Evolutionary conservation across 768 basidiomycete species (phyloP), one percentile per base, ranked within the genome.

Genomic region (Tylopilus subfusipes): DNA sequence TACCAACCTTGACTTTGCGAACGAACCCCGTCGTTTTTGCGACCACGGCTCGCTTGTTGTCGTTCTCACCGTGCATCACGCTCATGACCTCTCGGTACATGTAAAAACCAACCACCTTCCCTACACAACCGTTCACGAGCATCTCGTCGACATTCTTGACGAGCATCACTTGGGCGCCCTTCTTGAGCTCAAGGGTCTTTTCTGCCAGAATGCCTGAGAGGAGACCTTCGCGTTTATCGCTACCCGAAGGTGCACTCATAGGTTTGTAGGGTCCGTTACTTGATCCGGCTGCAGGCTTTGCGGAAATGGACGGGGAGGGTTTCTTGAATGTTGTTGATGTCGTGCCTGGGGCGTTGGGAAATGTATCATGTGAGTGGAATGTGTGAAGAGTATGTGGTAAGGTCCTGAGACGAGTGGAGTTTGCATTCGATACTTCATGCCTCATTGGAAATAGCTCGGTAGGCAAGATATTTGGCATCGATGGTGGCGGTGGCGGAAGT

Each of bases 121-220:
- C 86, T 50, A 87, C 80, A 36, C 78, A 81, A 1, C 86, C 86
- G 62, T 89, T 89, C 46, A 87, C 86, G n/a, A 88, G 77, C 33
- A 75, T 61, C 27, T 65, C 70, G 34, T 79, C 83, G 42, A 82
- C 72, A 60, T 89, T 89, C 74, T 87, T 87, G 67, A 88, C 77
- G 27, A 88, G 73, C 84, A 86, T 86, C 10, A 81, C 79, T 60
- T 88, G 87, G 11, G 83, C 80, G 34, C 79, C 78, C 19, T 76
- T 62, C 63, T 87, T 87, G 49, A 91, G 76, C 3, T 74, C 69
- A 11, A 91, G 75, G 3, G 63, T 65, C 40, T 71, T 72, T 30
- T 82, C 79, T 1, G 85, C 85, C 65, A 89, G 80, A 65, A 90
- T 78, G 61, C 79, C 83, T 22, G 76, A 71, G 19, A 90, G 74